These are phyloP conservation scores for Aspergillus caelatus DNA, from an alignment of 2,329 filamentous ascomycete species.

Conservation along the genomic window DNA sequence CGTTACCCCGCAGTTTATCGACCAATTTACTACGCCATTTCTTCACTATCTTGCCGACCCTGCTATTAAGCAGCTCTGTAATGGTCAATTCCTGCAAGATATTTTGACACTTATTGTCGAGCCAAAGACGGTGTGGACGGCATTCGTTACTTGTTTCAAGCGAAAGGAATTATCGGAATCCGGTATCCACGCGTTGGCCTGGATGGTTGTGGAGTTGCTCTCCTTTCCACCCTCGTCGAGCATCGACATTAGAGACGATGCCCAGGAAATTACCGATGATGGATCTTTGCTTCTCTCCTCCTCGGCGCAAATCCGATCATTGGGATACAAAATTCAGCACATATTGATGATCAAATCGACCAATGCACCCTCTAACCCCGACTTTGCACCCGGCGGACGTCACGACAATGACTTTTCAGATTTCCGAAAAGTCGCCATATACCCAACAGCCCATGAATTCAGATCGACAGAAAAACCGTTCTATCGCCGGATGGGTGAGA, in stretches of 20 bases:
- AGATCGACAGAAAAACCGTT: slow-evolving; percentile 56
- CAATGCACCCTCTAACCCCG: not conserved
- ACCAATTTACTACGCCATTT: slow-evolving; percentile 40
- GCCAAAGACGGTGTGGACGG: slow-evolving; percentile 60
- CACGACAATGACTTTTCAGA: slow-evolving; percentile 73
- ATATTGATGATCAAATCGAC: slow-evolving; percentile 32
- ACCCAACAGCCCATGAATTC: slow-evolving; percentile 69
- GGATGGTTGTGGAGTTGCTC: slow-evolving; percentile 55
- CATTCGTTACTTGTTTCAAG: slow-evolving; percentile 42
- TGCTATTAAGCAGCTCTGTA: slow-evolving; percentile 51
- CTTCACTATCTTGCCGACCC: slow-evolving; percentile 47
- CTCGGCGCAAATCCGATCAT: slow-evolving; percentile 31
- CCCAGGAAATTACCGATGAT: slow-evolving; percentile 28
- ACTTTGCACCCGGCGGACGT: slow-evolving; percentile 60
- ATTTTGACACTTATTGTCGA: slow-evolving; percentile 53
- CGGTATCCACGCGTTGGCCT: slow-evolving; percentile 47
- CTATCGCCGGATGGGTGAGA: slow-evolving; percentile 56
- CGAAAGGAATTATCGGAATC: slow-evolving; percentile 33
- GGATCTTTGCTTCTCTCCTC: slow-evolving; percentile 31
- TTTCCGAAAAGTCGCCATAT: slow-evolving; percentile 63
- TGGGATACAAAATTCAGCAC: slow-evolving; percentile 49
- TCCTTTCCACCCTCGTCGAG: slow-evolving; percentile 33
- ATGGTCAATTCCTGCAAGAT: slow-evolving; percentile 53
- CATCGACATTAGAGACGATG: slow-evolving; percentile 31
- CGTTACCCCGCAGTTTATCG: slow-evolving; percentile 48